Percentiles rank a stretch among this genome's conserved stretches.
Conservation (phyloP, 2,329 filamentous ascomycete genomes). For the Didymella pinodella region DNA sequence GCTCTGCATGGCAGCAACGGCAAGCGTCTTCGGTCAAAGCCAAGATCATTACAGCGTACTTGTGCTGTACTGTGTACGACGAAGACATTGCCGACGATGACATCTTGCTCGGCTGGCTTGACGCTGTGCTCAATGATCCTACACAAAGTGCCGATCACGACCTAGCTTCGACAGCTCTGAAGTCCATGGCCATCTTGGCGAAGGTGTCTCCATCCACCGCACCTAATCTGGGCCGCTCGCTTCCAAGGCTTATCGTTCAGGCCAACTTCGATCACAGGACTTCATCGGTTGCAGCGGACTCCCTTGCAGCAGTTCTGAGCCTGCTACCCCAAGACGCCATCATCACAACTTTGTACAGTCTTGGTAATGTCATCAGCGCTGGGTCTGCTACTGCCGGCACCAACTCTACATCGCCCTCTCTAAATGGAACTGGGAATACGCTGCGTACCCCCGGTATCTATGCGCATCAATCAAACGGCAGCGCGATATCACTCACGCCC, state of each 20-base stretch:
- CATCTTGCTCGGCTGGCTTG: conserved; percentile 82
- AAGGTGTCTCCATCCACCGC: conserved; percentile 76
- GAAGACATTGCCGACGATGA: conserved; percentile 83
- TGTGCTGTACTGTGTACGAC: conserved; percentile 85
- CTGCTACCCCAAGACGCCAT: conserved; percentile 89
- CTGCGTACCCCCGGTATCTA: conserved; percentile 49
- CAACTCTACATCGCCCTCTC: conserved; percentile 54
- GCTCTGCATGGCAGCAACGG: conserved; percentile 84
- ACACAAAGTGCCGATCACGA: conserved; percentile 82
- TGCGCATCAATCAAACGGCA: conserved; percentile 66
- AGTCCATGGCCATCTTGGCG: conserved; percentile 82
- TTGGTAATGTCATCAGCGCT: conserved; percentile 93
- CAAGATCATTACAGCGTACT: conserved; percentile 78
- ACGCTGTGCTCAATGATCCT: conserved; percentile 79
- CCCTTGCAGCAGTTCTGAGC: conserved; percentile 80
- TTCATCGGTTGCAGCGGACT: conserved; percentile 80
- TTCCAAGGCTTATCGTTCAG: conserved; percentile 89
- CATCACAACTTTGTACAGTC: conserved; percentile 92
- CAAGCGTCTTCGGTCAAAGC: conserved; percentile 88
- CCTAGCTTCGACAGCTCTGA: conserved; percentile 79
- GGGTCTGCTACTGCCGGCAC: conserved; percentile 62
- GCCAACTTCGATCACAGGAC: conserved; percentile 73
- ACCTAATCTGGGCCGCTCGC: conserved; percentile 75
- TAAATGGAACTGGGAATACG: conserved; percentile 60
- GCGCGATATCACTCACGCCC: conserved; percentile 79